These are phyloP conservation scores for Botryotinia calthae DNA, from an alignment of 2,329 filamentous ascomycete genomes.

Conservation along the genomic window DNA sequence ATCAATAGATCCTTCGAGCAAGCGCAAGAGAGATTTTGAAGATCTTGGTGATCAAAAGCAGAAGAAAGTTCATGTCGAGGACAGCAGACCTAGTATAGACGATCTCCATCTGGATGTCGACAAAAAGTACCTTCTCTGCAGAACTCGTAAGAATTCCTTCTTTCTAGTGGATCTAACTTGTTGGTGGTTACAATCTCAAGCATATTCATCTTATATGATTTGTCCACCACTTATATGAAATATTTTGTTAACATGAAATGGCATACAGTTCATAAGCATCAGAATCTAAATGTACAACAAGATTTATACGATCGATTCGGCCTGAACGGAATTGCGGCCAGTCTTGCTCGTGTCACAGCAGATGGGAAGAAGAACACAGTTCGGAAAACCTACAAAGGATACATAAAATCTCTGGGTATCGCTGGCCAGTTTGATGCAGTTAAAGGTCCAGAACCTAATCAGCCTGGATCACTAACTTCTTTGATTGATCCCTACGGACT, in stretches of 20 bases:
- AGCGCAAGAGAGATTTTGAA: conserved; percentile 60
- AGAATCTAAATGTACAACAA: conserved; percentile 50
- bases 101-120: conserved; percentile 65
- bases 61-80: conserved; percentile 63
- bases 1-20: conserved; percentile 55
- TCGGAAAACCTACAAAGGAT: conserved; percentile 66
- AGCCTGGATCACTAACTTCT: conserved; percentile 42
- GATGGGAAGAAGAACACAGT: conserved; percentile 66
- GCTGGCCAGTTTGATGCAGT: conserved; percentile 59
- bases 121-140: conserved; percentile 65
- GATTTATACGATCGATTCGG: conserved; percentile 60
- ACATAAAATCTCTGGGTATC: conserved; percentile 62
- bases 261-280: conserved; percentile 34
- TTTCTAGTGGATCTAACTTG: conserved; percentile 28
- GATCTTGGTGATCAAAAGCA: conserved; percentile 55
- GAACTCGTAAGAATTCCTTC: conserved; percentile 63
- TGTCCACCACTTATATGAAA: conserved; percentile 30
- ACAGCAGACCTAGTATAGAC: conserved; percentile 59
- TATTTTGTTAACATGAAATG: conserved; percentile 39
- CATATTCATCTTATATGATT: conserved; percentile 21
- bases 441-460: conserved; percentile 51
- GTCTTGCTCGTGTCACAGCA: conserved; percentile 61
- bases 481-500: conserved; percentile 48
- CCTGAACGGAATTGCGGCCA: conserved; percentile 55
- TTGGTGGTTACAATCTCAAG: conserved; percentile 23